Base-by-base conservation (phyloP, 2,329 filamentous ascomycete species). In the Diaporthe longicolla region DNA sequence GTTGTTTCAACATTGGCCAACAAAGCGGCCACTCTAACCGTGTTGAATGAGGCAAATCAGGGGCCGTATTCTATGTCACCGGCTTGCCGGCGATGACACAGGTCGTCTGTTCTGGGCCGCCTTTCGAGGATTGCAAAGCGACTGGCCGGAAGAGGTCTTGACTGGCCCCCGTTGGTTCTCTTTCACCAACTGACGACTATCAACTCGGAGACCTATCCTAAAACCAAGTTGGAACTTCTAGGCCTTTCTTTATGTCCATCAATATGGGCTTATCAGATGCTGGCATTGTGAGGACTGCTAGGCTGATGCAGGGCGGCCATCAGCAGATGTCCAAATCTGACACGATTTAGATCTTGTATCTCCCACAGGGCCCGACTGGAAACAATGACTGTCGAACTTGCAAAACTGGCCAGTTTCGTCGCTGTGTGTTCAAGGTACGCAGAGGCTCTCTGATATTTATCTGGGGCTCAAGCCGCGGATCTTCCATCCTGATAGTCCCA, bases 261-360 rank as follows among this genome's bases (percentile, higher is more conserved):
- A 63, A 45, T 19, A 55, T 55, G 58, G 19, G 26, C n/a, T 54
- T 40, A 26, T 37, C 45, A 55, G 37, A 63, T 40, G 59, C 35
- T 10, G 57, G 19, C 24, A 43, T 54, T 63, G 57, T 63, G 8
- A 63, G 19, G 24, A 24, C 17, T 55, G 13, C 40, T 19, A 24
- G 35, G 45, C 69, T 71, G 24, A 61, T 40, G 24, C 57, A 63
- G 8, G 57, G 32, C 43, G 69, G 40, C 57, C 48, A 68, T 29
- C 48, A 55, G 70, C 11, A 26, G 55, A n/a, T 24, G 48, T 43
- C 70, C 57, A 32, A 45, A 37, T n/a, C 68, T 63, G 70, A 71
- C 45, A 54, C 69, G 32, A 43, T n/a, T 40, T n/a, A 13, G 21
- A 57, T 43, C 24, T 58, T 50, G 21, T 29, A 32, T 52, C 48